These are phyloP conservation scores for Inonotus hispidus DNA, from an alignment of 1,284 basidiomycete genomes.

Conservation along the genomic window DNA sequence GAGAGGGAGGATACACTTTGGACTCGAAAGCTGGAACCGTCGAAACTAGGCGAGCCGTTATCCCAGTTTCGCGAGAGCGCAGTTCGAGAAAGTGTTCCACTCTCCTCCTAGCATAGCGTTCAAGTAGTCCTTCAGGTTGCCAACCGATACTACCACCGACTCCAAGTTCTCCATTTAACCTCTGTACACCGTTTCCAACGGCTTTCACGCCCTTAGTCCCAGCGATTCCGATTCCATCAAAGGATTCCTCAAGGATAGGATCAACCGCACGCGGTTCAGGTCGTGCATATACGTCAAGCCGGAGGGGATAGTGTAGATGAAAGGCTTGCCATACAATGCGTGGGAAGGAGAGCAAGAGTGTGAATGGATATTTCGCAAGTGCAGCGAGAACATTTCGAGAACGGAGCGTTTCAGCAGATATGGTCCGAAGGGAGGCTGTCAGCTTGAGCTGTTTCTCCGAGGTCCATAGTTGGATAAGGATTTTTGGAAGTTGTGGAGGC, in stretches of 20 bases:
- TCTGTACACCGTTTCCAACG: background rate
- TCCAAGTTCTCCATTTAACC: conserved; percentile 2
- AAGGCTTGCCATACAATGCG: conserved; percentile 66
- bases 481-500: conserved; percentile 31
- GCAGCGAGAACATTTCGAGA: conserved; percentile 37
- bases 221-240: background rate
- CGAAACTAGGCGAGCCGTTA: conserved; percentile 37
- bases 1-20: background rate
- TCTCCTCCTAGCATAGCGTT: conserved; percentile 34
- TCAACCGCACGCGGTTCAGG: conserved; percentile 51
- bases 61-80: conserved; percentile 30
- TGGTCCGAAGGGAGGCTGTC: conserved; percentile 38
- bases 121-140: conserved; percentile 37
- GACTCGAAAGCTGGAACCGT: conserved; percentile 17
- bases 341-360: conserved; percentile 52
- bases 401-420: conserved; percentile 38
- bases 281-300: conserved; percentile 56
- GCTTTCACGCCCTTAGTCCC: conserved; percentile 5
- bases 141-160: conserved; percentile 42
- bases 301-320: conserved; percentile 60
- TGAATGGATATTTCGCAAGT: conserved; percentile 46
- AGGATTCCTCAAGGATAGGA: conserved; percentile 19
- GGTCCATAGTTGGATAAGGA: conserved; percentile 43
- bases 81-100: conserved; percentile 33
- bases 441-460: conserved; percentile 40